Conservation (phyloP, 2,329 filamentous ascomycete genomes). For the Trichoderma simmonsii region DNA sequence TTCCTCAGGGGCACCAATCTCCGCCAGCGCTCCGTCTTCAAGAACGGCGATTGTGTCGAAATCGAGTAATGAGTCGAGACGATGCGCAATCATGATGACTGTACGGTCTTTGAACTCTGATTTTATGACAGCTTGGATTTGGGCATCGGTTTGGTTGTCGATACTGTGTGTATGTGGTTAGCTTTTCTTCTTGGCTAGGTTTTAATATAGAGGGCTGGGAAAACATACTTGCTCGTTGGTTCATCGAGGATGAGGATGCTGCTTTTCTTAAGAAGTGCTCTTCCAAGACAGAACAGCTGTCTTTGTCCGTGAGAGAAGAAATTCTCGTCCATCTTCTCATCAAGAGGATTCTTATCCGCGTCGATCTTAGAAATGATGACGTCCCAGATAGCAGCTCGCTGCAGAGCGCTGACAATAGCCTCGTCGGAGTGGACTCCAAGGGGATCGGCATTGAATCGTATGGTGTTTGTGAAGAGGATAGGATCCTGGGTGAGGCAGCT, state of each 20-base stretch:
- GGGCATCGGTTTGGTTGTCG: conserved; percentile 30
- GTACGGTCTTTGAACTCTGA: conserved; percentile 31
- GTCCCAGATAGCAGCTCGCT: conserved; percentile 46
- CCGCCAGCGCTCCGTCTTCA: conserved; percentile 29
- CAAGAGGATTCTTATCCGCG: conserved; percentile 29
- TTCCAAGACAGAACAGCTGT: conserved; percentile 33
- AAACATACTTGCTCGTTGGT: conserved; percentile 36
- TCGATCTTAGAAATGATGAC: conserved; percentile 40
- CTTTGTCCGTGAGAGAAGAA: conserved; percentile 36
- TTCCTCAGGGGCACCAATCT: conserved; percentile 29
- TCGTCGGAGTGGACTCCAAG: conserved; percentile 36
- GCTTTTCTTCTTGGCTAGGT: neutral
- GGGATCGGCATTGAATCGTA: conserved; percentile 52
- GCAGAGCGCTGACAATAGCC: conserved; percentile 42
- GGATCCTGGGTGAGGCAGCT: conserved; percentile 52
- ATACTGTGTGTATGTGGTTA: conserved; percentile 23
- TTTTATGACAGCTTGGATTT: conserved; percentile 31
- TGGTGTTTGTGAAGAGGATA: conserved; percentile 46
- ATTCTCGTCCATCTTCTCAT: conserved; percentile 34
- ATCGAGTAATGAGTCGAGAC: conserved; percentile 33
- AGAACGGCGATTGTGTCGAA: conserved; percentile 35
- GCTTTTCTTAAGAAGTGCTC: conserved; percentile 30
- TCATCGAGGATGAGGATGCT: conserved; percentile 36
- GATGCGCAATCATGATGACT: conserved; percentile 36
- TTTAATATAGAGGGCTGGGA: neutral